A percentile compares a stretch with the other conserved stretches of the same genome.
These are phyloP conservation scores for Teratosphaeria pseudoeucalypti DNA, from an alignment of 2,329 filamentous ascomycete species.

Conservation along the genomic window DNA sequence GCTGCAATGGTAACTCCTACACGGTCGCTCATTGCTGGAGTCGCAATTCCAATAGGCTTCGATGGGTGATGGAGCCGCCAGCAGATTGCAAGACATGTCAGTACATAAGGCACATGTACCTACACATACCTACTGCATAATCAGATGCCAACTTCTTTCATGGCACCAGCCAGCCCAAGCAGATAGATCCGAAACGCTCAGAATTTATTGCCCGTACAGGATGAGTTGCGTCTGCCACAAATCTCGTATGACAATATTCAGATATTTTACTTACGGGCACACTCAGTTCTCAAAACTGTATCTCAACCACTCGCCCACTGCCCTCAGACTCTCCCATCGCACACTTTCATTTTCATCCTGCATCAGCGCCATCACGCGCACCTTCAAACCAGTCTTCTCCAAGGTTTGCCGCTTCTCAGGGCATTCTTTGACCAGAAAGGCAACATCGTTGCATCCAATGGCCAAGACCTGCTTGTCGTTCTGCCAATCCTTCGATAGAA, in stretches of 20 bases:
- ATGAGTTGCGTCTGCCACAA: background rate
- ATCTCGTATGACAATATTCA: background rate
- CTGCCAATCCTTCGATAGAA: constrained; percentile 72
- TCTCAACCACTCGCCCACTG: constrained; percentile 67
- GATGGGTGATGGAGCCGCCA: too few relatives aligned
- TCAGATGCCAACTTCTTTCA: too few relatives aligned
- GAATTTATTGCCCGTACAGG: background rate
- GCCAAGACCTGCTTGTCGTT: constrained; percentile 79
- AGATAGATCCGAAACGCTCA: background rate
- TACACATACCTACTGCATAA: too few relatives aligned
- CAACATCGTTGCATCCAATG: constrained; percentile 87
- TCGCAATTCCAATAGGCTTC: too few relatives aligned
- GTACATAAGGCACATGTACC: too few relatives aligned
- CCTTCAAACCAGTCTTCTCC: constrained; percentile 77
- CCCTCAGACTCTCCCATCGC: constrained; percentile 82
- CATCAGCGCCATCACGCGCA: constrained; percentile 88
- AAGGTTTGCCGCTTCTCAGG: constrained; percentile 71
- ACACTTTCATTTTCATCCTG: constrained; percentile 78
- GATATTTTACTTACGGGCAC: background rate
- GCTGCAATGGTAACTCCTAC: too few relatives aligned
- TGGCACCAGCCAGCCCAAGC: too few relatives aligned
- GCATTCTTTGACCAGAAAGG: constrained; percentile 77
- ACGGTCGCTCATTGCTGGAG: too few relatives aligned
- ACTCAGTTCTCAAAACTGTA: constrained; percentile 49
- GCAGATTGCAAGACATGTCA: too few relatives aligned